A percentile compares a stretch with the other conserved stretches of the same genome.
phyloP scores from a whole-genome alignment of 768 basidiomycete genomes.

The Leccinum obscurum region DNA sequence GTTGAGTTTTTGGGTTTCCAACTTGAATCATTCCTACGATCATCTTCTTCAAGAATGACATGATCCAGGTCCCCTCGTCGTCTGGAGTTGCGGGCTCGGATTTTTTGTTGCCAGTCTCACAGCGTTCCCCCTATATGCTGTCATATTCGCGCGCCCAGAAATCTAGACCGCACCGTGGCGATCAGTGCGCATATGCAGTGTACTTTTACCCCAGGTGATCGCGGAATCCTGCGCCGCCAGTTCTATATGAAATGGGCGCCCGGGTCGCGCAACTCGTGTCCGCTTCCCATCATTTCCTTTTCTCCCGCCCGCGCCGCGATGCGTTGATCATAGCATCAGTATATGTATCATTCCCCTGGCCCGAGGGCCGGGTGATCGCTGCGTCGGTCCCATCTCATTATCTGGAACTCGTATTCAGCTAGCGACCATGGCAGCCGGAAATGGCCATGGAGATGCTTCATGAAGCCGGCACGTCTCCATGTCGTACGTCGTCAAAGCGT shows the following conservation, averaged over 20 bases:
- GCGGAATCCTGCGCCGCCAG: not conserved
- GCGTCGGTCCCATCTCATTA: slow-evolving; percentile 37
- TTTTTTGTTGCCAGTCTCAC: not conserved
- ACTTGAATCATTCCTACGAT: too few relatives aligned
- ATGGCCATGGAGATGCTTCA: not conserved
- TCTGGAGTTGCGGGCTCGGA: too few relatives aligned
- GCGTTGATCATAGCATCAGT: not conserved
- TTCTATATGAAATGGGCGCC: not conserved
- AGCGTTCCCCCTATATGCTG: not conserved
- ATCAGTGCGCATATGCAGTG: not conserved
- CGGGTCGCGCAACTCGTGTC: not conserved
- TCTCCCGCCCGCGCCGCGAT: not conserved
- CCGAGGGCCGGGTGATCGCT: not conserved
- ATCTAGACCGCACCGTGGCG: not conserved
- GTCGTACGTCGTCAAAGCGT: slow-evolving; percentile 51
- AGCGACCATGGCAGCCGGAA: not conserved
- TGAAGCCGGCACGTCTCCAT: not conserved
- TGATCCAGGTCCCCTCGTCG: too few relatives aligned
- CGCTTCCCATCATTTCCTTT: not conserved
- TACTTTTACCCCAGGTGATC: not conserved
- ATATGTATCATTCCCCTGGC: not conserved
- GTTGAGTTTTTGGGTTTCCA: too few relatives aligned
- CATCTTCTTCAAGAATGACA: too few relatives aligned
- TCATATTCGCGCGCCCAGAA: not conserved
- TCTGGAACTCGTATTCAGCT: not conserved